Base-by-base conservation (phyloP, 169 alveolate species). In the Plasmodium sp. region DNA sequence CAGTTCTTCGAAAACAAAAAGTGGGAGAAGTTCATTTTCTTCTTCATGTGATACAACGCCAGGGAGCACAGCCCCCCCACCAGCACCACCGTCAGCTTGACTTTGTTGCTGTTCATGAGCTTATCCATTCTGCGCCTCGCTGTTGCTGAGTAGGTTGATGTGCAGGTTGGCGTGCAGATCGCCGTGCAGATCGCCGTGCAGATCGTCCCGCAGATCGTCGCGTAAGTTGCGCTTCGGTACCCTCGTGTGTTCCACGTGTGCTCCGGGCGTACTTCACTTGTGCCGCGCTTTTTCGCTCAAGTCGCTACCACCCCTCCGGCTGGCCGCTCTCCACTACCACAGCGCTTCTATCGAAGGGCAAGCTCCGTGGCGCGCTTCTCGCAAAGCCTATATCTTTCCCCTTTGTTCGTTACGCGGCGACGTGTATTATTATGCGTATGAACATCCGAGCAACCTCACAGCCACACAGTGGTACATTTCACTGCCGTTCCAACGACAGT, bases 31-130 rank as follows among this genome's bases (percentile, higher is more conserved):
- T 75, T 75, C 33, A 86, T n/a, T 27, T 75, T 75, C 34, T 75
- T 86, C 36, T 77, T 86, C 73, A 86, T 71, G 16, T 86, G 93
- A 75, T 86, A 86, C 36, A 75, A 77, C 45, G 62, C 93, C 33
- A 75, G 48, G 72, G 93, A 86, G 72, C 93, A 86, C 18, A 86
- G 22, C 2, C 93, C 84, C 67, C 93, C 93, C 58, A 86, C 43
- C 48, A 86, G 71, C 22, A 77, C 81, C 31, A 75, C 48, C 16
- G 86, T 54, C 27, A 86, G 48, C 81, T 75, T 79, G 18, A 22
- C 48, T 45, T 86, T 86, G 67, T 77, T 86, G 36, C 10, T 75
- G 39, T 73, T 18, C 62, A 71, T 73, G 16, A 86, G 39, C 14
- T 56, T 86, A 75, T 86, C 93, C 93, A 86, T 86, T 22, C 5